Conservation (phyloP, 495 filamentous ascomycete genomes). For the Daldinia grandis region DNA sequence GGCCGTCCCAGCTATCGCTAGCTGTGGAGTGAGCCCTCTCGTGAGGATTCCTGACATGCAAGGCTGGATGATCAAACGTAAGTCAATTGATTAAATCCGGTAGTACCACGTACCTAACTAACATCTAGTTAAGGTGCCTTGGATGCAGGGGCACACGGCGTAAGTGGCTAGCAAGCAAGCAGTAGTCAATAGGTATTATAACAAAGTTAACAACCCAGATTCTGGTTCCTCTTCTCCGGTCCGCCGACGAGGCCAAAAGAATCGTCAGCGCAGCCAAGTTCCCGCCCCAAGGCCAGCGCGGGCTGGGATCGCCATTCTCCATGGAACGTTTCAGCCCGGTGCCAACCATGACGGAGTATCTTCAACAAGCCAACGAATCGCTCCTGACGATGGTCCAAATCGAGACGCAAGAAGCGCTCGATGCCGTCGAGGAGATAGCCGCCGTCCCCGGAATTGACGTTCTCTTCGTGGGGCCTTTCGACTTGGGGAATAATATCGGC, state of each 20-base stretch:
- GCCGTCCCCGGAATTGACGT: conserved; percentile 75
- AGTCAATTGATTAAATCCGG: conserved; percentile 42
- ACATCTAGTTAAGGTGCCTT: conserved; percentile 61
- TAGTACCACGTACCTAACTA: conserved; percentile 17
- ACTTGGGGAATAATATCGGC: conserved; percentile 78
- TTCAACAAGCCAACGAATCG: conserved; percentile 75
- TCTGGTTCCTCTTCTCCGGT: conserved; percentile 71
- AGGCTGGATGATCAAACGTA: conserved; percentile 76
- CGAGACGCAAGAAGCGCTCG: conserved; percentile 77
- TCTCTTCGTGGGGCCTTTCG: conserved; percentile 81
- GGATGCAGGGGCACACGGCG: conserved; percentile 73
- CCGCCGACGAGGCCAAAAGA: conserved; percentile 67
- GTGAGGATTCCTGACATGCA: conserved; percentile 73
- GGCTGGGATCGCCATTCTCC: conserved; percentile 73
- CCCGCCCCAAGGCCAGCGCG: conserved; percentile 68
- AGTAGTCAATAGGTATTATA: not conserved
- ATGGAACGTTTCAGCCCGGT: conserved; percentile 68
- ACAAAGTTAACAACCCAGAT: conserved; percentile 51
- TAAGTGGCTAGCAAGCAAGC: conserved; percentile 39
- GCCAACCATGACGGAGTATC: conserved; percentile 67
- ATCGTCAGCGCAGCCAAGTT: conserved; percentile 71
- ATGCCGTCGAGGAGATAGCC: conserved; percentile 76
- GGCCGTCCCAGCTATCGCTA: conserved; percentile 75
- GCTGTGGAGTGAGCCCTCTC: conserved; percentile 70
- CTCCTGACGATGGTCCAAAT: conserved; percentile 82